These are phyloP conservation scores for Ogataea methanolica DNA, from an alignment of 805 yeast species.

Conservation along the genomic window DNA sequence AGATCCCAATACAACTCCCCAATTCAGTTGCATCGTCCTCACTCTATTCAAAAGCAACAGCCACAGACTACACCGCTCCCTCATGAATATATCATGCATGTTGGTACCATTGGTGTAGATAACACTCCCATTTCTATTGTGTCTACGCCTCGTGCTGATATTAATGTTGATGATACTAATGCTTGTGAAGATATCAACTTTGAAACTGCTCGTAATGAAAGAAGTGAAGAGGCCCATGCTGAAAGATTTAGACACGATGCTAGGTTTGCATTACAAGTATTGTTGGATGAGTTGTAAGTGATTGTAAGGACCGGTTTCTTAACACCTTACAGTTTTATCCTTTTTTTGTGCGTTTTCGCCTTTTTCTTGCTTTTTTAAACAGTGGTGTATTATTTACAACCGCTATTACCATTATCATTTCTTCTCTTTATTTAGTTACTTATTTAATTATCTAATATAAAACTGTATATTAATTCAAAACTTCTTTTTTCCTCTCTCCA, in stretches of 20 bases:
- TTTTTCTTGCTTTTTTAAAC: no score
- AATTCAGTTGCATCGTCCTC: slow-evolving; percentile 5
- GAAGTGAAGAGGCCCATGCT: not conserved
- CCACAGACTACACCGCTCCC: not conserved
- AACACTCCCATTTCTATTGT: no score
- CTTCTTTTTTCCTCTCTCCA: no score
- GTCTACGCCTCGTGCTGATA: no score
- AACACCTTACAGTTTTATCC: not conserved
- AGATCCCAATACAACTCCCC: not conserved
- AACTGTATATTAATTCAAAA: no score
- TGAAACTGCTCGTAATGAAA: no score
- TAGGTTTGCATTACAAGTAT: slow-evolving; percentile 24
- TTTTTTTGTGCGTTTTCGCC: no score
- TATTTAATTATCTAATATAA: no score
- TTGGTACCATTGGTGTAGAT: not conserved
- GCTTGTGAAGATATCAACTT: not conserved
- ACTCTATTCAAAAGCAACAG: not conserved
- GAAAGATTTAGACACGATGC: slow-evolving; percentile 19
- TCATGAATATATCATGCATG: not conserved
- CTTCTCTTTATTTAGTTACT: no score
- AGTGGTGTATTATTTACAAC: no score
- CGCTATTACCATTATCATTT: no score
- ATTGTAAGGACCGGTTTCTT: not conserved
- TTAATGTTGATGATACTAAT: slow-evolving; percentile 2
- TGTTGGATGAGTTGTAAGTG: slow-evolving; percentile 18